Evolutionary conservation across 345 rosid species (phyloP).

Genomic region (Salix brachista): DNA sequence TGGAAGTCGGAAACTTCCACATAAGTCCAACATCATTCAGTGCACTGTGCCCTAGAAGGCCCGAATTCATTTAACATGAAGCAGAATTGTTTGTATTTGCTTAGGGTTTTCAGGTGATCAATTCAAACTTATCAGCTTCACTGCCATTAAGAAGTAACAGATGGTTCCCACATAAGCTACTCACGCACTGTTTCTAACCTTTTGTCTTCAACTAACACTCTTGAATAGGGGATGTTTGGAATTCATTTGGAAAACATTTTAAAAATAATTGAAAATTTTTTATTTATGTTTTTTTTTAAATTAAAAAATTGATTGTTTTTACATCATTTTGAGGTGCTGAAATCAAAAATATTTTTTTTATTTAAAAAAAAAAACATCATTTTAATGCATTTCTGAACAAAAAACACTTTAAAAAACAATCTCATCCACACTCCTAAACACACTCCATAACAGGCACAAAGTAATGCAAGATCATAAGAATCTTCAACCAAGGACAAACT

Average conservation of each 20-base stretch:
- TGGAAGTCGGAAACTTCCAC: not conserved
- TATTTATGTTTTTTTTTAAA: no score
- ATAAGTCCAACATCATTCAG: no score
- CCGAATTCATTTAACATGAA: not conserved
- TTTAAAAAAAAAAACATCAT: no score
- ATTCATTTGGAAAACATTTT: no score
- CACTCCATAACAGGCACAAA: not conserved
- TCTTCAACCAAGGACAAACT: not conserved
- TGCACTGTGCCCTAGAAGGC: not conserved
- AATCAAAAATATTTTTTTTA: no score
- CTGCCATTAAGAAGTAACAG: not conserved
- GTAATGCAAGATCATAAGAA: not conserved
- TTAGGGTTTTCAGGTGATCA: not conserved
- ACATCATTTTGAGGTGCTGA: no score
- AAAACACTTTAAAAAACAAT: no score
- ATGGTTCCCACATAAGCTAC: not conserved
- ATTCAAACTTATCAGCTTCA: not conserved
- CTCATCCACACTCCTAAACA: no score
- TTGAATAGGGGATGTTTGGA: not conserved
- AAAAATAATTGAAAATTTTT: no score
- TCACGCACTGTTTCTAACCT: not conserved
- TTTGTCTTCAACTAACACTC: not conserved
- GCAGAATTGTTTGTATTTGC: not conserved
- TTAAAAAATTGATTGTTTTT: no score
- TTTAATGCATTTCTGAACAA: no score